Percentiles rank a stretch among this genome's conserved stretches.
phyloP scores from a whole-genome alignment of 805 yeast species.

The Candida coquimbonensis region DNA sequence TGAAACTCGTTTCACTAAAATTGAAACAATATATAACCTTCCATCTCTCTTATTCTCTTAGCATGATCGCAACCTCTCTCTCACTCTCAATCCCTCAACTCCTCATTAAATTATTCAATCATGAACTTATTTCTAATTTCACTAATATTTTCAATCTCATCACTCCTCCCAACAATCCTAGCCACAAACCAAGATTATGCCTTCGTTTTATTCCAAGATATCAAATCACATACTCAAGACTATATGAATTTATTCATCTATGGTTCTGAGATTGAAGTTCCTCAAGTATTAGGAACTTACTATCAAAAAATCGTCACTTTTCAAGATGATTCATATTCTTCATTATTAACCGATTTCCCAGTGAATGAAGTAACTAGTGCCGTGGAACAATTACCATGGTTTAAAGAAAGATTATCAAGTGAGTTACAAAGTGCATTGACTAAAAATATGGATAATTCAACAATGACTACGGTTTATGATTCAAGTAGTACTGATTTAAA shows the following conservation, averaged over 20 bases:
- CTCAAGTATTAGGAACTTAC: background rate
- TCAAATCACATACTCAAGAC: background rate
- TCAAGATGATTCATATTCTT: conserved; percentile 22
- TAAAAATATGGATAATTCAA: background rate
- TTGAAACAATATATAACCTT: background rate
- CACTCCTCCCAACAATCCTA: background rate
- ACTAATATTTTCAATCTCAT: no score
- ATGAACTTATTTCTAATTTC: no score
- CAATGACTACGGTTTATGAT: background rate
- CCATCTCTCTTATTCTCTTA: background rate
- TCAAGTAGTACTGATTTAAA: background rate
- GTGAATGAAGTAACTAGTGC: conserved; percentile 9
- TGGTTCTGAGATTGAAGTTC: background rate
- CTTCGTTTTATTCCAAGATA: background rate
- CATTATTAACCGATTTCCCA: conserved; percentile 17
- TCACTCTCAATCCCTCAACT: no score
- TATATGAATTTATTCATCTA: background rate
- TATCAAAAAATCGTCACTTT: conserved; percentile 4
- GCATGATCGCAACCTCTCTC: background rate
- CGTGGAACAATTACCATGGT: conserved; percentile 23
- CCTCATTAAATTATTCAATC: no score
- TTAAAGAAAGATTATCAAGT: conserved; percentile 18
- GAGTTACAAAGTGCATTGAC: background rate
- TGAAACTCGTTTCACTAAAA: background rate
- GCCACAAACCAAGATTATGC: conserved; percentile 1